Evolutionary conservation across 2,329 filamentous ascomycete species (phyloP).

Genomic region (Aspergillus sp.): DNA sequence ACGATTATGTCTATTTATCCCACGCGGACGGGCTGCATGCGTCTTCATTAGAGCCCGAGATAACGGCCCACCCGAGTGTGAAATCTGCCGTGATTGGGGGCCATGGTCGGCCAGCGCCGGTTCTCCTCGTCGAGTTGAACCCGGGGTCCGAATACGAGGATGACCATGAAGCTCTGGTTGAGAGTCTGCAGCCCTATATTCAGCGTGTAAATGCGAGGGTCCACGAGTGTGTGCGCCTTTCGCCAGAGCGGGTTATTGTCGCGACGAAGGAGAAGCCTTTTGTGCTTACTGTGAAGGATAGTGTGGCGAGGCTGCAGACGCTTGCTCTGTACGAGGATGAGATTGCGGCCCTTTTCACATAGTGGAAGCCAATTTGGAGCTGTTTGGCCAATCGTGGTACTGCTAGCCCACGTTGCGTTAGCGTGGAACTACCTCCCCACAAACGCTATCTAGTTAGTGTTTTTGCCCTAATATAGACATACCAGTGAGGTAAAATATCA

Average conservation of each 20-base stretch:
- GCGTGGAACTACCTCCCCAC: no score
- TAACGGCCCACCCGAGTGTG: conserved; percentile 25
- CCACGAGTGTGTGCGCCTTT: conserved; percentile 27
- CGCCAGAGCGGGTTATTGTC: conserved; percentile 22
- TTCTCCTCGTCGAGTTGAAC: conserved; percentile 28
- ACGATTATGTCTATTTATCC: conserved; percentile 24
- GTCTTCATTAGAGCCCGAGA: conserved; percentile 28
- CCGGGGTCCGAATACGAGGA: no score
- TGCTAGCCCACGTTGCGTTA: no score
- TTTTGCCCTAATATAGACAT: no score
- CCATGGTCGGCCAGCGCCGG: conserved; percentile 23
- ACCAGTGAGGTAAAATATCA: no score
- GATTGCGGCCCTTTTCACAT: conserved; percentile 6
- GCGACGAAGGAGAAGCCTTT: conserved; percentile 25
- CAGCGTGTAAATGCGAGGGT: conserved; percentile 21
- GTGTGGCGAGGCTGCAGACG: conserved; percentile 23
- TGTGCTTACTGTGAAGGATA: conserved; percentile 25
- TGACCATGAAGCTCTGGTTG: no score
- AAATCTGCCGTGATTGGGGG: conserved; percentile 30
- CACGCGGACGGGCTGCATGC: conserved; percentile 30
- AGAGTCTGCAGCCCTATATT: no score
- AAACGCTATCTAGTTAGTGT: no score
- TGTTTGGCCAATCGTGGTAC: no score
- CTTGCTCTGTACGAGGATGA: conserved; percentile 22
- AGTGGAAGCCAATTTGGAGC: no score